Conservation (phyloP, 768 basidiomycete species). For the Tubosaeta sp. region DNA sequence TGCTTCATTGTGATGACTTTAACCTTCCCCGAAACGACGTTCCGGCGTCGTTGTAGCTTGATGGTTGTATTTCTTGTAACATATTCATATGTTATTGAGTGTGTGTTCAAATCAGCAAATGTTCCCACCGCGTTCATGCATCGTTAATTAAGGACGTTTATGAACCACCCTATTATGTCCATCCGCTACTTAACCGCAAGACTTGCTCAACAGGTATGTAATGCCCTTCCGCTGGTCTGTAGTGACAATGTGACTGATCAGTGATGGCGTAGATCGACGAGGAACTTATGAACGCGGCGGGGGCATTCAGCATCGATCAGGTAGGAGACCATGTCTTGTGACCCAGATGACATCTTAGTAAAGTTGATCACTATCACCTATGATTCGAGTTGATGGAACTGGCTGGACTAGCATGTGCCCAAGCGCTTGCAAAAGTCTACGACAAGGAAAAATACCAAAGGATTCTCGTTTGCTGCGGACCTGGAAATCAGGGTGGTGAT, state of each 20-base stretch:
- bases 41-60: background rate
- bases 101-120: background rate
- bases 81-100: background rate
- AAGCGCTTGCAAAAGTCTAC: conserved; percentile 78
- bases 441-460: conserved; percentile 59
- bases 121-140: background rate
- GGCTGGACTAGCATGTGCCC: conserved; percentile 91
- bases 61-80: conserved; percentile 6
- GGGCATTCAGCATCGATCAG: conserved; percentile 95
- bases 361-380: background rate
- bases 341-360: background rate
- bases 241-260: background rate
- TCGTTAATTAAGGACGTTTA: background rate
- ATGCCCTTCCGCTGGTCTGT: background rate
- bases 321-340: conserved; percentile 32
- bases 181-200: conserved; percentile 65
- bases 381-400: conserved; percentile 83
- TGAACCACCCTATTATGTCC: conserved; percentile 34
- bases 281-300: conserved; percentile 83
- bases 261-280: conserved; percentile 71
- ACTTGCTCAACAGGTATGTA: conserved; percentile 68
- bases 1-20: conserved; percentile 10
- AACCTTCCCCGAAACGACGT: background rate
- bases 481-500: conserved; percentile 97
- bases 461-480: conserved; percentile 94